A percentile compares a stretch with the other conserved stretches of the same genome.
Evolutionary conservation across 2,329 filamentous ascomycete genomes (phyloP).

Genomic region (Colletotrichum tropicale): DNA sequence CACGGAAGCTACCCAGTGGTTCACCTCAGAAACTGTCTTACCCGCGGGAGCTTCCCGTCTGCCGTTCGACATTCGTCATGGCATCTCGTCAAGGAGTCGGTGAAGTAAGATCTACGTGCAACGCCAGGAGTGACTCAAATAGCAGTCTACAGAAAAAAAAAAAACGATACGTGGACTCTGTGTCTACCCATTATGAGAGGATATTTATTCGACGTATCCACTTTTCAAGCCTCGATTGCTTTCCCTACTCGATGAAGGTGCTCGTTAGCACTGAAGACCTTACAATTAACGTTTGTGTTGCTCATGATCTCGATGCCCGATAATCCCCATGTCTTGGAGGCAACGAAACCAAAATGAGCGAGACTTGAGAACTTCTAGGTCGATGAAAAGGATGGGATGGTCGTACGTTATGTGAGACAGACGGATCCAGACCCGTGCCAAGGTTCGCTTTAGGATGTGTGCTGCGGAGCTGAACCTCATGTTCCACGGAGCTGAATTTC

Average conservation of each 20-base stretch:
- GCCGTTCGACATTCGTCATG: background rate
- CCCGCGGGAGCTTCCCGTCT: background rate
- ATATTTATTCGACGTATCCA: rapidly evolving
- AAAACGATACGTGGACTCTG: too few relatives aligned
- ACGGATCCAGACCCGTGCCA: background rate
- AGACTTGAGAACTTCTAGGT: too few relatives aligned
- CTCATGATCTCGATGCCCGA: too few relatives aligned
- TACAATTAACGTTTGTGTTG: too few relatives aligned
- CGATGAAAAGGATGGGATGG: background rate
- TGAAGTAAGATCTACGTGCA: background rate
- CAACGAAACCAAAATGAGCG: too few relatives aligned
- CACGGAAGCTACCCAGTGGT: background rate
- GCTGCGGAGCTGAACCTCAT: background rate
- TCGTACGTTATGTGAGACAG: background rate
- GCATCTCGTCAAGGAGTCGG: background rate
- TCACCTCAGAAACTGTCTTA: too few relatives aligned
- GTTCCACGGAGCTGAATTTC: background rate
- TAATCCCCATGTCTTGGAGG: too few relatives aligned
- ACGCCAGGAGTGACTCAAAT: background rate
- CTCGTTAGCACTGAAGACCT: too few relatives aligned
- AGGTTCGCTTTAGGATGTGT: background rate
- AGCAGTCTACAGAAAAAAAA: background rate
- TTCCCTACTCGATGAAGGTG: too few relatives aligned
- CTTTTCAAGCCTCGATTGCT: too few relatives aligned
- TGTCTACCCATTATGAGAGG: too few relatives aligned